These are phyloP conservation scores for Galeopsis tetrahit DNA, from an alignment of 257 asterid genomes.

Conservation along the genomic window DNA sequence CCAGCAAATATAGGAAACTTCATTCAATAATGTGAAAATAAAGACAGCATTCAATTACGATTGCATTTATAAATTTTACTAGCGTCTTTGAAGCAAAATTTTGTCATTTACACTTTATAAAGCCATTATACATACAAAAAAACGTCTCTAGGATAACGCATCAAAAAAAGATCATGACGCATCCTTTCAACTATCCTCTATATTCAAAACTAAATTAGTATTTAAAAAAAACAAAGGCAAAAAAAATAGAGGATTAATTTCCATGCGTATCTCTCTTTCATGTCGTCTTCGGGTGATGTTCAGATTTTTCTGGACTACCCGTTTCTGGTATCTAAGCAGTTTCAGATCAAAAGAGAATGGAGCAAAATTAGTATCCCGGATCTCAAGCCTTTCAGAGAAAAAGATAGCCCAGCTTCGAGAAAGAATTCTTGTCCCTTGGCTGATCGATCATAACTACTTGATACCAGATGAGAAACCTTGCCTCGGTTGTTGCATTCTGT, in stretches of 20 bases:
- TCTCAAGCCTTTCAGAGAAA: slow-evolving; percentile 19
- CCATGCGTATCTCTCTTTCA: slow-evolving; percentile 37
- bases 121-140: slow-evolving; percentile 63
- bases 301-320: slow-evolving; percentile 39
- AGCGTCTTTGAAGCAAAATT: slow-evolving; percentile 41
- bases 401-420: slow-evolving; percentile 33
- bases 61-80: slow-evolving; percentile 31
- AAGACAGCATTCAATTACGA: background rate
- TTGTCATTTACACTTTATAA: slow-evolving; percentile 67
- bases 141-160: slow-evolving; percentile 45
- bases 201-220: slow-evolving; percentile 45
- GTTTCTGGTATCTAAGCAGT: slow-evolving; percentile 35
- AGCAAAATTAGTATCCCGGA: slow-evolving; percentile 45
- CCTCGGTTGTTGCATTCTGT: slow-evolving; percentile 63
- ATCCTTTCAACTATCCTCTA: slow-evolving; percentile 66
- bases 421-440: slow-evolving; percentile 37
- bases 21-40: no score
- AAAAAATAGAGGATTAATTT: slow-evolving; percentile 42
- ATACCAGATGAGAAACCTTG: slow-evolving; percentile 73
- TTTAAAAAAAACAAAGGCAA: slow-evolving; percentile 34
- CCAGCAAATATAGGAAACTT: no score
- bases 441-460: slow-evolving; percentile 42
- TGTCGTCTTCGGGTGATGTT: slow-evolving; percentile 36
- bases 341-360: slow-evolving; percentile 37
- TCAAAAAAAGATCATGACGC: slow-evolving; percentile 41